Evolutionary conservation across 192 early-diverging fungal genomes (phyloP).

Genomic region (Ambispora gerdemannii): DNA sequence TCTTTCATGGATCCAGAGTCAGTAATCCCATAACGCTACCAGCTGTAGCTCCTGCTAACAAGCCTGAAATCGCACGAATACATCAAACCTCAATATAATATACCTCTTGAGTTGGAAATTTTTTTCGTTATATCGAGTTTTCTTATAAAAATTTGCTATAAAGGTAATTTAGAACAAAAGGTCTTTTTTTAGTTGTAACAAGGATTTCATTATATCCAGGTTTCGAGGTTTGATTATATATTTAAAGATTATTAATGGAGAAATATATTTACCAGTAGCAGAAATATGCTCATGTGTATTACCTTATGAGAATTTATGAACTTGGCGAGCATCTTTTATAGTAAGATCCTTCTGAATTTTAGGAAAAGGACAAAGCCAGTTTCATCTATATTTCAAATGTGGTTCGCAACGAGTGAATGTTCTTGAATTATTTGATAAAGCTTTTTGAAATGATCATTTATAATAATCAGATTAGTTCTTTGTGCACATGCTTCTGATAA

Average conservation of each 20-base stretch:
- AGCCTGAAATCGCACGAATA: constrained; percentile 4
- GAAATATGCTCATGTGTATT: background rate
- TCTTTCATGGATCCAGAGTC: background rate
- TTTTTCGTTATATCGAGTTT: too few relatives aligned
- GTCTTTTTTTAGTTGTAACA: too few relatives aligned
- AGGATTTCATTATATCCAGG: too few relatives aligned
- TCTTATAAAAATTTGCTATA: too few relatives aligned
- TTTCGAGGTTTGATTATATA: too few relatives aligned
- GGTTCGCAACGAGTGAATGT: background rate
- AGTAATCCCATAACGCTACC: background rate
- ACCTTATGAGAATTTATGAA: background rate
- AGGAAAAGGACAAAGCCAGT: background rate
- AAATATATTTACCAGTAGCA: background rate
- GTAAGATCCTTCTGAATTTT: background rate
- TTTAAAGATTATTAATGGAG: constrained; percentile 5
- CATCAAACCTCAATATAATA: too few relatives aligned
- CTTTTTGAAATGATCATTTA: background rate
- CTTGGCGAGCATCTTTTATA: background rate
- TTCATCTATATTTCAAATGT: background rate
- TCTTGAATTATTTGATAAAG: background rate
- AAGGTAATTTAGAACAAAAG: too few relatives aligned
- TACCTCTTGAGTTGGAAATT: too few relatives aligned
- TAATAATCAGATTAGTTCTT: background rate
- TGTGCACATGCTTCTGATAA: background rate
- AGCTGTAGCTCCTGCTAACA: constrained; percentile 5